phyloP scores from a whole-genome alignment of 306 rosid genomes.

The Senna tora region DNA sequence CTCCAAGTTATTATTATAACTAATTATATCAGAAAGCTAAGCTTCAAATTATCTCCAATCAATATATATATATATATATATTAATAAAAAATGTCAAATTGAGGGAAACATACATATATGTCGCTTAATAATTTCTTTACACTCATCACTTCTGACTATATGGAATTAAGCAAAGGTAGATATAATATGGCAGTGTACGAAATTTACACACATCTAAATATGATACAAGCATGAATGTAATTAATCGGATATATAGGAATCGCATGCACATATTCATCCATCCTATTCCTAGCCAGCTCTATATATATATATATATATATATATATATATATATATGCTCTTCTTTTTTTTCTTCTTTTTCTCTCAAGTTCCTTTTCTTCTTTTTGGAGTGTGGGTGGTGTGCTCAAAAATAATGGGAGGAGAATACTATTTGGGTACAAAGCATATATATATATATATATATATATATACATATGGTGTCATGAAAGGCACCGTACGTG shows the following conservation, averaged over 20 bases:
- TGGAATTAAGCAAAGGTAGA: too few relatives aligned
- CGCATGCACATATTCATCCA: background rate
- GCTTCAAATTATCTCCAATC: constrained; percentile 3
- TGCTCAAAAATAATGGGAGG: constrained; percentile 32
- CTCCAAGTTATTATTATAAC: constrained; percentile 31
- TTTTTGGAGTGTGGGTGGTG: constrained; percentile 26
- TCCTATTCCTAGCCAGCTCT: too few relatives aligned
- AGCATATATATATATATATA: too few relatives aligned
- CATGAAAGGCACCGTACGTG: constrained; percentile 35
- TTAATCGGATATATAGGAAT: constrained; percentile 34
- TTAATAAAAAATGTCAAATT: constrained; percentile 19
- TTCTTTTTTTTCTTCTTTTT: constrained; percentile 11
- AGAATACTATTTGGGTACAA: constrained; percentile 21
- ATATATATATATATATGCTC: background rate
- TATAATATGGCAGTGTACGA: constrained; percentile 44
- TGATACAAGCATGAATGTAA: constrained; percentile 37
- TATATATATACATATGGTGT: too few relatives aligned
- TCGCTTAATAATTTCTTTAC: constrained; percentile 5
- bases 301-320: too few relatives aligned
- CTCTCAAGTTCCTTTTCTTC: constrained; percentile 32
- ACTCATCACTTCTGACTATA: too few relatives aligned
- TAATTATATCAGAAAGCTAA: constrained; percentile 10
- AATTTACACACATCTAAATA: constrained; percentile 38
- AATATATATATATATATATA: constrained; percentile 3
- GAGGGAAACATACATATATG: constrained; percentile 24